Base-by-base conservation (phyloP, 192 early-diverging fungal genomes). In the Lobosporangium transversale region DNA sequence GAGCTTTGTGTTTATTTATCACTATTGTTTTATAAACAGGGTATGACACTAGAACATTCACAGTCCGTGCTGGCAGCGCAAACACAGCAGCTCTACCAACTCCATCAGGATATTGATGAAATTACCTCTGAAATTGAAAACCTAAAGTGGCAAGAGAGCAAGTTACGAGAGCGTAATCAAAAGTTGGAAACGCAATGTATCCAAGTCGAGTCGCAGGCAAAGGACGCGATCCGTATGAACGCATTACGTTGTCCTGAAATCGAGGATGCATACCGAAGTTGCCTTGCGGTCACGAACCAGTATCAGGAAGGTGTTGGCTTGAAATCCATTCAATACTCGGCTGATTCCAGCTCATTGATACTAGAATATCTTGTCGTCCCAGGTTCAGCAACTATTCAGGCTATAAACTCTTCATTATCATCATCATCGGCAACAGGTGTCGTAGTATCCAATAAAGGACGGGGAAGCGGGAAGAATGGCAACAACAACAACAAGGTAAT, bases 301-400 rank as follows among this genome's bases (percentile, higher is more conserved):
- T 76, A 76, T 32, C 73, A 76, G 53, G 73, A 76, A 4, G 73
- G 64, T 2, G 73, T 76, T 33, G 73, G 73, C 5, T 32, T 76
- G 3, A 65, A 66, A 53, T 76, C 65, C 21, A 62, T 62, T 7
- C 73, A 67, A 23, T 67, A 55, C 48, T 10, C 67, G 48, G 23
- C 53, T 0, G 73, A 76, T n/a, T 67, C 73, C 0, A 62, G 52
- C 27, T 48, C 65, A 11, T 42, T 76, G 0, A 48, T 76, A 18
- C 45, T 76, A 8, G 54, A 76, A 40, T 76, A 76, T 40, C 61
- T 27, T 36, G 56, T 76, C 29, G 8, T 52, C 0, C 73, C 73
- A 14, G 73, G 59, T 26, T 57, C 64, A 1, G 64, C 62, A 2
- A 52, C 65, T 23, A 11, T 75, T 10, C 63, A 75, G 15, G 48